Evolutionary conservation across 306 rosid genomes (phyloP), one percentile per base, ranked within the genome.

Genomic region (Parietaria judaica): DNA sequence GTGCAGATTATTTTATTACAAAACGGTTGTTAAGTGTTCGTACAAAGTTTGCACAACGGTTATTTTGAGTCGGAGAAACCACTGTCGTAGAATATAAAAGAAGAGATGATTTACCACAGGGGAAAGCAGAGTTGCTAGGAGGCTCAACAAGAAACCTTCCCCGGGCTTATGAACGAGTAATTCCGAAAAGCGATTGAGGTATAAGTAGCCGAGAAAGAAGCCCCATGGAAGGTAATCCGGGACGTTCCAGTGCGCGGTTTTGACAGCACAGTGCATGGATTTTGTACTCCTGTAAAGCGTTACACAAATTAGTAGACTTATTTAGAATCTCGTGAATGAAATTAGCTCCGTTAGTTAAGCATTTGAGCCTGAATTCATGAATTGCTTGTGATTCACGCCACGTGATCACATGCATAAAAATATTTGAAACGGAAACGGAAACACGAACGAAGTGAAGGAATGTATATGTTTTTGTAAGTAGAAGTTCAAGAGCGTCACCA

Each of bases 181-280:
- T 73, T 84, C 92, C 0, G 96, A 47, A 43, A 88, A 84, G 66
- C 92, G 92, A 57, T 63, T 88, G 0, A 80, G 75, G 70, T 88
- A 84, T 4, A 88, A 70, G 53, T 15, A 72, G 52, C 41, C 68
- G 0, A 84, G 57, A 39, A 92, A 78, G n/a, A 88, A 48, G 3
- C 96, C 96, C 96, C 96, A 88, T 6, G 92, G 89, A 56, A 50
- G n/a, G 57, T 39, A 69, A 68, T 87, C 87, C 0, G 96, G 89
- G 36, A 84, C 6, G 46, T 0, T 78, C 92, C 92, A 82, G 44
- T 72, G 91, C 43, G 63, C 76, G 7, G 75, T 82, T 60, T 43
- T 76, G 82, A 87, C 2, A 87, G 34, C n/a, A 87, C 66, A 15
- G 74, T 80, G 74, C 96, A 87, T 1, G 92, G 92, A 50, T 74